Evolutionary conservation across 2,329 filamentous ascomycete genomes (phyloP), one percentile per base, ranked within the genome.

Genomic region (Aspergillus awamori): DNA sequence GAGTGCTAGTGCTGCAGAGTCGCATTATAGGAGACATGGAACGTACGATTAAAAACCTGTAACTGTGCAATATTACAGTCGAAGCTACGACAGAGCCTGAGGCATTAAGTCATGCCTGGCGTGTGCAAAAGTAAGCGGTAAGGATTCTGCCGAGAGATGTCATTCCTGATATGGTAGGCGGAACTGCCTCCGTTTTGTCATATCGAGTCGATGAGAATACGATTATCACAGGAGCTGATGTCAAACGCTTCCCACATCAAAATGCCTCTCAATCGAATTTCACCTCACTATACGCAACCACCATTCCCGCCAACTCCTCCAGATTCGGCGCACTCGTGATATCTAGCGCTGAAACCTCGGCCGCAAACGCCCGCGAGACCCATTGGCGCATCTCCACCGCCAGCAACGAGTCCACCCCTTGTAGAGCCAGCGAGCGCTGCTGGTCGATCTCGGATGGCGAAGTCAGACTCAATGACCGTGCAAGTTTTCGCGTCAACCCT

Each of bases 321-420:
- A 56, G 13, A 3, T 8, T 47, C 8, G 53, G 11, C 4, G 39
- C 53, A 30, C 54, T 36, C 5, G 36, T 13, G 5, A 49, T 17
- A 48, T 57, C 54, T 15, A 57, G 36, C 17, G 38, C 41, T 4
- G 54, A 8, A 15, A 57, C 36, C 4, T 57, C 43, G 4, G 54
- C 54, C 43, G 8, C 24, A 33, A 57, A 13, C 17, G 17, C 41
- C 43, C 22, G 45, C 15, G 26, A 28, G 15, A 57, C 22, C 54
- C 54, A 57, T 20, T 57, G 30, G 8, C 43, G 17, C 24, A 57
- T 13, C 26, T 57, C 54, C 8, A 49, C 41, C 24, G 54, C 54
- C 20, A 57, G 41, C 30, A 57, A 39, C 41, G 54, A 57, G 41
- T 57, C 54, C 2, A 57, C 43, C 1, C 54, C 54, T 20, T 57